Percentiles rank a stretch among this genome's conserved stretches.
Evolutionary conservation across 2,329 filamentous ascomycete genomes (phyloP).

Genomic region (Cytospora piceae): DNA sequence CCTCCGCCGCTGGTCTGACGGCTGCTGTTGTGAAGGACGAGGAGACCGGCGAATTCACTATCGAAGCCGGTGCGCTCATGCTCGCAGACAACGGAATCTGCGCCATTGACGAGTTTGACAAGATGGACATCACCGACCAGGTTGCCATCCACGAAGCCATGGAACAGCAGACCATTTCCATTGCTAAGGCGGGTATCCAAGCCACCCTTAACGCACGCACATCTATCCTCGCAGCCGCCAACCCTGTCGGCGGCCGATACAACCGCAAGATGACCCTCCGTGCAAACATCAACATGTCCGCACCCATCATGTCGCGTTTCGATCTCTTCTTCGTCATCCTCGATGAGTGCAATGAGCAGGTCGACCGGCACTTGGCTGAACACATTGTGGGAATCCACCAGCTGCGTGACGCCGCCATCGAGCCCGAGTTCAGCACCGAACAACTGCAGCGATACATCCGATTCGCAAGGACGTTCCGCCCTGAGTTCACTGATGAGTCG

Average conservation of each 20-base stretch:
- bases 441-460: slow-evolving; percentile 96
- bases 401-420: slow-evolving; percentile 85
- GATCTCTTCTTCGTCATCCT: slow-evolving; percentile 98
- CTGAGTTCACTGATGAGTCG: slow-evolving; percentile 87
- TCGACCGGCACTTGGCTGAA: slow-evolving; percentile 88
- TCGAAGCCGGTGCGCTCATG: slow-evolving; percentile 97
- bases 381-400: slow-evolving; percentile 96
- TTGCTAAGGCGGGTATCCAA: slow-evolving; percentile 97
- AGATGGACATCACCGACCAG: slow-evolving; percentile 97
- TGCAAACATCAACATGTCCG: slow-evolving; percentile 97
- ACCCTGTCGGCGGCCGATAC: slow-evolving; percentile 94
- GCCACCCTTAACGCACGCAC: slow-evolving; percentile 95
- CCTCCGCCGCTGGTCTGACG: slow-evolving; percentile 94
- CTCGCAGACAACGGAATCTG: slow-evolving; percentile 96
- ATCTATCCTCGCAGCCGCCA: slow-evolving; percentile 92
- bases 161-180: slow-evolving; percentile 99
- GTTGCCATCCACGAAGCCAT: slow-evolving; percentile 99
- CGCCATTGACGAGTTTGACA: slow-evolving; percentile 98
- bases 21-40: slow-evolving; percentile 97
- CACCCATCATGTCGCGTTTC: slow-evolving; percentile 99
- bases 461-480: slow-evolving; percentile 92
- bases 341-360: slow-evolving; percentile 91
- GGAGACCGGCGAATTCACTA: slow-evolving; percentile 97
- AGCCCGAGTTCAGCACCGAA: slow-evolving; percentile 94
- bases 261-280: slow-evolving; percentile 93